Conservation (phyloP, 352 stramenopile species). For the Phytophthora pluvialis region DNA sequence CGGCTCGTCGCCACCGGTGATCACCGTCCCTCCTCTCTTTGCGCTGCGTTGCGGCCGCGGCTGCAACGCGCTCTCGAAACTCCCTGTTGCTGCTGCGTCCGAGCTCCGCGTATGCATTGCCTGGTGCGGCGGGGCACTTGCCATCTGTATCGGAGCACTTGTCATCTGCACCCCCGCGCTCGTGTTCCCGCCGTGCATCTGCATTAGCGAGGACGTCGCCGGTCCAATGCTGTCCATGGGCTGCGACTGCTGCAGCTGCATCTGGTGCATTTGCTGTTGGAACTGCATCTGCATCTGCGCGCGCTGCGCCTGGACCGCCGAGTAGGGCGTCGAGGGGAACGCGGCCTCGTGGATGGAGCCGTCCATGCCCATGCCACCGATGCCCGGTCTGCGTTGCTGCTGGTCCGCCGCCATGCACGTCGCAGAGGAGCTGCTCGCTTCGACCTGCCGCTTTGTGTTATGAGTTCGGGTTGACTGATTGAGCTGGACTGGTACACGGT, state of each 20-base stretch:
- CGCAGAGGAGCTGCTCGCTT: slow-evolving; percentile 1
- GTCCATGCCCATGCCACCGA: slow-evolving; percentile 17
- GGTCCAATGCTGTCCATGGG: slow-evolving; percentile 24
- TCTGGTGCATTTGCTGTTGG: slow-evolving; percentile 37
- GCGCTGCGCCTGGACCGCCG: slow-evolving; percentile 14
- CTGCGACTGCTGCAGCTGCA: slow-evolving; percentile 25
- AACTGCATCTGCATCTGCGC: slow-evolving; percentile 40
- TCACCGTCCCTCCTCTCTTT: slow-evolving; percentile 7
- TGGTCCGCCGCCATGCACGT: slow-evolving; percentile 29
- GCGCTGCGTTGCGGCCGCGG: not conserved
- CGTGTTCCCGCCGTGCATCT: slow-evolving; percentile 20
- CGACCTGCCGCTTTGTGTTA: slow-evolving; percentile 11
- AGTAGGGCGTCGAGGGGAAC: slow-evolving; percentile 23
- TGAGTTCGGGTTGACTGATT: not conserved
- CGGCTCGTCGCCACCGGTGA: slow-evolving; percentile 21
- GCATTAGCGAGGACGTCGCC: slow-evolving; percentile 23
- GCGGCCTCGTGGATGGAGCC: slow-evolving; percentile 11
- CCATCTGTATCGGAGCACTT: slow-evolving; percentile 13
- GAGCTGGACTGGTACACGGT: slow-evolving; percentile 3
- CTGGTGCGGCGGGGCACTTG: slow-evolving; percentile 12
- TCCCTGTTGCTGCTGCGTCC: not conserved
- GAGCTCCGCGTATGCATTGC: slow-evolving; percentile 11
- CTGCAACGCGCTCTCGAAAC: not conserved
- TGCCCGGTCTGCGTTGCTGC: slow-evolving; percentile 11
- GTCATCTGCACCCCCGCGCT: slow-evolving; percentile 15